phyloP scores from a whole-genome alignment of 768 basidiomycete genomes.

The Harrya chromipes region DNA sequence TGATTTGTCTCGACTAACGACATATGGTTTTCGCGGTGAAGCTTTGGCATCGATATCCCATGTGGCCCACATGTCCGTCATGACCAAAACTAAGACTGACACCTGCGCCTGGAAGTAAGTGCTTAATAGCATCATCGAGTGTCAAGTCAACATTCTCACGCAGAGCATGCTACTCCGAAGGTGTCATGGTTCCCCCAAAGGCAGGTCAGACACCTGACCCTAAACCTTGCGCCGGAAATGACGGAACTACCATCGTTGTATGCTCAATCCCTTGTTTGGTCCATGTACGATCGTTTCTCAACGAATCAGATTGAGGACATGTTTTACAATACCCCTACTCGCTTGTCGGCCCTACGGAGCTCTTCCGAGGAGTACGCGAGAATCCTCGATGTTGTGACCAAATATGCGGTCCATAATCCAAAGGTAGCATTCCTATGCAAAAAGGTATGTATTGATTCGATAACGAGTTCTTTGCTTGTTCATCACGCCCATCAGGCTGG shows the following conservation, averaged over 20 bases:
- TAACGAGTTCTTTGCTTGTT: background rate
- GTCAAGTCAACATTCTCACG: conserved; percentile 5
- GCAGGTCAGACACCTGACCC: conserved; percentile 72
- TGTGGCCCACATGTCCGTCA: conserved; percentile 81
- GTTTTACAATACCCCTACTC: conserved; percentile 90
- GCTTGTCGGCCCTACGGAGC: conserved; percentile 79
- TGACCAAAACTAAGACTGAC: conserved; percentile 86
- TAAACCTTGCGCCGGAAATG: conserved; percentile 89
- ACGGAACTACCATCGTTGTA: conserved; percentile 88
- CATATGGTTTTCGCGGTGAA: conserved; percentile 97
- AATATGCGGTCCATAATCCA: conserved; percentile 93
- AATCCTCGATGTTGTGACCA: conserved; percentile 88
- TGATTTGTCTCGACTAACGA: conserved; percentile 78
- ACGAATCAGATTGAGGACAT: conserved; percentile 81
- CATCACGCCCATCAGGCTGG: conserved; percentile 51
- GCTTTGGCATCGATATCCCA: conserved; percentile 95
- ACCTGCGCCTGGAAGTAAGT: conserved; percentile 92
- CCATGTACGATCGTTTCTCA: background rate
- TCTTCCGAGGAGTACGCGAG: conserved; percentile 89
- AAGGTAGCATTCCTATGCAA: conserved; percentile 86
- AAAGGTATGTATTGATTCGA: conserved; percentile 53
- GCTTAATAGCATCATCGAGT: background rate
- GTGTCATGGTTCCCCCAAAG: conserved; percentile 65
- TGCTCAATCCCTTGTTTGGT: conserved; percentile 18
- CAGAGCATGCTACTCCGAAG: conserved; percentile 83